phyloP scores from a whole-genome alignment of 495 filamentous ascomycete species.

The Tuber calosporum region DNA sequence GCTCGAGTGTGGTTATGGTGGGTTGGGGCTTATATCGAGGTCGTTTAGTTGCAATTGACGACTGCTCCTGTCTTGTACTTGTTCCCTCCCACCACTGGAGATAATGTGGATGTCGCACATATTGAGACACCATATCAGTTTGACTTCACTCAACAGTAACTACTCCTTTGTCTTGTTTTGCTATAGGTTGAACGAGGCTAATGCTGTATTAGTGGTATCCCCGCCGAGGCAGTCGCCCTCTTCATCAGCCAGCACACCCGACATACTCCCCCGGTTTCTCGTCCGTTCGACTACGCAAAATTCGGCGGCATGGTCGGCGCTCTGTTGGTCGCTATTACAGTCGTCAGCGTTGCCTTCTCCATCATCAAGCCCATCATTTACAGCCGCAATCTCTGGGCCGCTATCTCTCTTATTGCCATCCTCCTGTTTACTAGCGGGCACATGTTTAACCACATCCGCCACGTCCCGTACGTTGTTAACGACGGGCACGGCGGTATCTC shows the following conservation, averaged over 20 bases:
- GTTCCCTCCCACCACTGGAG: constrained; percentile 83
- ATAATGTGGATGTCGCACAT: constrained; percentile 60
- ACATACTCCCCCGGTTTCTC: constrained; percentile 63
- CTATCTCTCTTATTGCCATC: constrained; percentile 77
- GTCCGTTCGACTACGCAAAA: constrained; percentile 79
- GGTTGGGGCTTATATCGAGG: constrained; percentile 2
- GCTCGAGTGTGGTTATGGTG: constrained; percentile 2
- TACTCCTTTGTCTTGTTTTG: background rate
- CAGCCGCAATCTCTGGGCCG: constrained; percentile 90
- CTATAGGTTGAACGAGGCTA: background rate
- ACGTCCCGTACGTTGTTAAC: constrained; percentile 87
- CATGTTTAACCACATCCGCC: constrained; percentile 99
- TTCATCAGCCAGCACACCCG: constrained; percentile 71
- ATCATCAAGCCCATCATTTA: constrained; percentile 79
- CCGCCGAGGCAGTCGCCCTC: constrained; percentile 39
- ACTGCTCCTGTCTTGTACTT: constrained; percentile 84
- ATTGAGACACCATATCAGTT: constrained; percentile 60
- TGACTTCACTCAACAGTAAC: constrained; percentile 78
- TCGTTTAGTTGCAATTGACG: constrained; percentile 73
- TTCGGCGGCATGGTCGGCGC: constrained; percentile 61
- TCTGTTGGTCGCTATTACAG: constrained; percentile 58
- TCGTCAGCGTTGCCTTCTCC: constrained; percentile 67
- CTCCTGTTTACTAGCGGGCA: constrained; percentile 93
- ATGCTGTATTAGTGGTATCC: constrained; percentile 5
- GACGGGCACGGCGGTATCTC: constrained; percentile 78